These are phyloP conservation scores for Kluyveromyces nonfermentans DNA, from an alignment of 805 yeast genomes.

Conservation along the genomic window DNA sequence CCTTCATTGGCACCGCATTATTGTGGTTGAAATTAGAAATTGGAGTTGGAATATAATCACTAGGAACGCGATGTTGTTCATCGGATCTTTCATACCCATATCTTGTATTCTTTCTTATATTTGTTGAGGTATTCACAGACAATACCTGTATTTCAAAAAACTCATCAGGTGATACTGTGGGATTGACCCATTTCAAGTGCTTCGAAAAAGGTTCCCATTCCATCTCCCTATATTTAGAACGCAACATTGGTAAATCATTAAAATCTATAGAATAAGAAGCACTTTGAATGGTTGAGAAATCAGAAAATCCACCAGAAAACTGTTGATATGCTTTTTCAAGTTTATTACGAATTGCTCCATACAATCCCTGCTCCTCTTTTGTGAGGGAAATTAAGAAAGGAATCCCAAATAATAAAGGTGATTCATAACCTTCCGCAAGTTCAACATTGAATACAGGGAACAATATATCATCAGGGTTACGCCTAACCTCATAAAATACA, in stretches of 20 bases:
- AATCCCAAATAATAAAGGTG: constrained; percentile 51
- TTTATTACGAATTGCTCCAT: constrained; percentile 48
- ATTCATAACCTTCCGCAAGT: constrained; percentile 31
- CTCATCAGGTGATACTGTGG: constrained; percentile 7
- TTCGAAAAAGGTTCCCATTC: constrained; percentile 17
- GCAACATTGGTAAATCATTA: constrained; percentile 32
- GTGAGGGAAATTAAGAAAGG: constrained; percentile 64
- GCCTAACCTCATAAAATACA: constrained; percentile 49
- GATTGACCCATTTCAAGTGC: constrained; percentile 10
- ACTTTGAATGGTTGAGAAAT: constrained; percentile 26
- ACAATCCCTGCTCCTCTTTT: constrained; percentile 44
- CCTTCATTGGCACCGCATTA: constrained; percentile 12
- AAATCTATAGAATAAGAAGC: constrained; percentile 10
- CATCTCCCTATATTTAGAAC: constrained; percentile 13
- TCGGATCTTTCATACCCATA: not conserved
- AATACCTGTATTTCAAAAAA: constrained; percentile 18
- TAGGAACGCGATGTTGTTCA: not conserved
- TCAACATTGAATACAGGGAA: constrained; percentile 52
- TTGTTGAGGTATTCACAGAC: constrained; percentile 3
- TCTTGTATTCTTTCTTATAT: not conserved
- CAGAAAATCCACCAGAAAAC: constrained; percentile 35
- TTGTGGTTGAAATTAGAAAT: constrained; percentile 11
- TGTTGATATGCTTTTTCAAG: constrained; percentile 42
- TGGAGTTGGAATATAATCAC: constrained; percentile 15
- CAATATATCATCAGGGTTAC: constrained; percentile 38